Conservation (phyloP, 768 basidiomycete genomes). For the Boletus edulis region DNA sequence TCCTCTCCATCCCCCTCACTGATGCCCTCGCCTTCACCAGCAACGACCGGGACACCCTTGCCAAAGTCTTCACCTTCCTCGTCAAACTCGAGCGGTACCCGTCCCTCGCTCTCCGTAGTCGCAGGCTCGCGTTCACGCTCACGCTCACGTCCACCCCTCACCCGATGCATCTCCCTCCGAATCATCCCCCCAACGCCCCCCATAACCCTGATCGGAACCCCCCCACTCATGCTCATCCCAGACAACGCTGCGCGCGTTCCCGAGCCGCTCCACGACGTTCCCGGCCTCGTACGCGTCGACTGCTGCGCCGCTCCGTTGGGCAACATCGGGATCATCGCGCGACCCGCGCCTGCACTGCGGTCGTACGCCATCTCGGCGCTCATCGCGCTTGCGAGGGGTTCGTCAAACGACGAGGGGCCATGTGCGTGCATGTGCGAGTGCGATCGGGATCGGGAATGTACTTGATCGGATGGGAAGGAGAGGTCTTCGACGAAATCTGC, state of each 20-base stretch:
- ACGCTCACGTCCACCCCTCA: conserved; percentile 7
- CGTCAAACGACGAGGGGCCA: conserved; percentile 57
- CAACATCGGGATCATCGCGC: conserved; percentile 60
- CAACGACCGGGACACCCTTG: conserved; percentile 9
- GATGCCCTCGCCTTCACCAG: not conserved
- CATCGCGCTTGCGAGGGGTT: conserved; percentile 74
- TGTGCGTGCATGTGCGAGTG: conserved; percentile 38
- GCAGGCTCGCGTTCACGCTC: not conserved
- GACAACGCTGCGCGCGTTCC: conserved; percentile 16
- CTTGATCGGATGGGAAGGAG: conserved; percentile 4
- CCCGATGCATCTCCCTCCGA: conserved; percentile 46
- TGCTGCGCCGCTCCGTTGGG: conserved; percentile 60
- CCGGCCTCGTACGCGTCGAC: not conserved
- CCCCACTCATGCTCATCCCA: conserved; percentile 18
- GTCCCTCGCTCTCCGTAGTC: conserved; percentile 1
- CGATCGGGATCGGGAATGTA: conserved; percentile 5
- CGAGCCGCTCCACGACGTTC: conserved; percentile 14
- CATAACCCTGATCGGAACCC: conserved; percentile 57
- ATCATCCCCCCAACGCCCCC: conserved; percentile 56
- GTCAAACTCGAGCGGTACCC: conserved; percentile 53
- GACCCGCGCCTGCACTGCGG: conserved; percentile 36
- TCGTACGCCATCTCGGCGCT: conserved; percentile 56
- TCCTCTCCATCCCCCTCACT: conserved; percentile 15
- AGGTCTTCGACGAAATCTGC: conserved; percentile 26
- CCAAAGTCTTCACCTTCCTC: conserved; percentile 67